Evolutionary conservation across 768 basidiomycete genomes (phyloP), one percentile per base, ranked within the genome.

Genomic region (Leccinum boreale): DNA sequence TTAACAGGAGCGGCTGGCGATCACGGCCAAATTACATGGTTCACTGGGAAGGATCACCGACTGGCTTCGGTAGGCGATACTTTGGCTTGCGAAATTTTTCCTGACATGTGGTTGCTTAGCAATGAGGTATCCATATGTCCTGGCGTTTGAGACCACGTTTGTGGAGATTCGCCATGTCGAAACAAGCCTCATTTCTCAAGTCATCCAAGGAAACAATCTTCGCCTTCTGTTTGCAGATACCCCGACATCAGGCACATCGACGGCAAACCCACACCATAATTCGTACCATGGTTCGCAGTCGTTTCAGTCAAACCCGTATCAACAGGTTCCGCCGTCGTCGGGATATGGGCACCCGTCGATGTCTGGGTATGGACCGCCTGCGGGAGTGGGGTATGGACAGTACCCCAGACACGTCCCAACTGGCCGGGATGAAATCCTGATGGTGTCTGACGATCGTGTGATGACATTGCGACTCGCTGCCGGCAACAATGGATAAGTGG

Each of bases 131-230:
- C 96, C 97, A 1, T 99, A 94, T 71, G 92, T 98, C 26, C 79
- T 99, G 51, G 97, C 96, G 0, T 95, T 99, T 69, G 97, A 98
- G 70, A 89, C 94, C 5, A 89, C 89, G 1, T 99, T 99, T 70
- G 89, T 98, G 66, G 97, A 99, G 74, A 89, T 99, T 50, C 87
- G 94, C 29, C 91, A 98, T 69, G 93, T 99, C 56, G 93, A 96
- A 68, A 94, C 89, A 2, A 94, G 97, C 11, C 76, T 84, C 36
- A 82, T 98, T 72, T 87, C 91, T 24, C 97, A 99, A 77, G 91
- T 99, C 65, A 97, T 98, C 53, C 92, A 94, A 69, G 92, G 94
- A 59, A 87, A 87, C 65, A 93, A 94, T 70, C 79, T 98, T 35
- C 87, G 92, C 12, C 81, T 94, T 52, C 77, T 99, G 46, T 98